Evolutionary conservation across 208 protist genomes (phyloP).

Genomic region (Acanthamoeba culbertsoni): DNA sequence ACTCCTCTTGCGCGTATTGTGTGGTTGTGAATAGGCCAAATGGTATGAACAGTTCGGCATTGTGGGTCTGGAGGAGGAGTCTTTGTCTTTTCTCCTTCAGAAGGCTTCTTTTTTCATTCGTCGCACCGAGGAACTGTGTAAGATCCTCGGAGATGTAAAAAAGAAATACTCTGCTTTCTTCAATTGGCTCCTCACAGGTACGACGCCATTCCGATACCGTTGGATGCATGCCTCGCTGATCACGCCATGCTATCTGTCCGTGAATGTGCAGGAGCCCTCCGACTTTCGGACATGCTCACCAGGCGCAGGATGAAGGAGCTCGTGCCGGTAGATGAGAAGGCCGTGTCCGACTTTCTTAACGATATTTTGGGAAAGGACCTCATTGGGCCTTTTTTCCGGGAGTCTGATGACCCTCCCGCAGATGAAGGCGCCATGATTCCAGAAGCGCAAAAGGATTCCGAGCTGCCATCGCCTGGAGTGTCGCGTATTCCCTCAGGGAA

Average conservation of each 20-base stretch:
- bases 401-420: not conserved
- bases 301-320: constrained; percentile 2
- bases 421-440: too few relatives aligned
- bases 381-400: constrained; percentile 14
- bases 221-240: not conserved
- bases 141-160: not conserved
- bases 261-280: not conserved
- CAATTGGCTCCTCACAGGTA: constrained; percentile 39
- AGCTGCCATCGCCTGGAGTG: not conserved
- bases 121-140: not conserved
- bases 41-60: constrained; percentile 40
- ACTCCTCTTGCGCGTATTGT: too few relatives aligned
- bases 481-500: not conserved
- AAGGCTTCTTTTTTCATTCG: constrained; percentile 6
- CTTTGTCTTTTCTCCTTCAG: constrained; percentile 4
- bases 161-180: not conserved
- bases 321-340: not conserved
- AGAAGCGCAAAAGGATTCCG: too few relatives aligned
- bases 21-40: too few relatives aligned
- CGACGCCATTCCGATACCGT: not conserved
- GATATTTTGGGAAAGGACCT: not conserved
- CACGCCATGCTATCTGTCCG: not conserved
- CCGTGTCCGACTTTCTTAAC: constrained; percentile 3
- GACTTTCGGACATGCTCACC: constrained; percentile 4
- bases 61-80: constrained; percentile 4